phyloP scores from a whole-genome alignment of 1,284 basidiomycete species.

The Filobasidium uniguttulatum region DNA sequence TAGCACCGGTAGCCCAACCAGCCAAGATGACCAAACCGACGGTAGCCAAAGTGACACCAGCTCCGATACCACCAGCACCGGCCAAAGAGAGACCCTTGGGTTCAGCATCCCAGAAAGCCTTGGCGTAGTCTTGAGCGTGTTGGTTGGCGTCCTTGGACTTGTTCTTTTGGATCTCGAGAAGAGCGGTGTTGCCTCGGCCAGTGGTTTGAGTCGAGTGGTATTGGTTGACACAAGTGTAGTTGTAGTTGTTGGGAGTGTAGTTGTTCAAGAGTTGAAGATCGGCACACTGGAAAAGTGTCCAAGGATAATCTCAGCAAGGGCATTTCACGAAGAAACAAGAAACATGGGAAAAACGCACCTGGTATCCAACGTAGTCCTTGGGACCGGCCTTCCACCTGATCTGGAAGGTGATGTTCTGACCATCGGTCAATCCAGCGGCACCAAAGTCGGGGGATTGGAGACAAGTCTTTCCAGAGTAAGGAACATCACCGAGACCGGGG shows the following conservation, averaged over 20 bases:
- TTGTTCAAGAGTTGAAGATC: background rate
- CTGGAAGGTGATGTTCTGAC: slow-evolving; percentile 12
- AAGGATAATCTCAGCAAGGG: no score
- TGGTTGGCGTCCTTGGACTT: background rate
- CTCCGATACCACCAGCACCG: slow-evolving; percentile 7
- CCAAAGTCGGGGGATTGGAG: slow-evolving; percentile 5
- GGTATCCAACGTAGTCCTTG: background rate
- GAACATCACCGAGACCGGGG: background rate
- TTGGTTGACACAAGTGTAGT: background rate
- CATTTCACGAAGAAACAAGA: no score
- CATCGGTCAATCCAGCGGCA: slow-evolving; percentile 4
- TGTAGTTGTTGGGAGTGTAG: background rate
- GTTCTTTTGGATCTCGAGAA: background rate
- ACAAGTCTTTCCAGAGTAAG: slow-evolving; percentile 1
- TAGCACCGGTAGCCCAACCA: background rate
- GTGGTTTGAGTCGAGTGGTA: background rate
- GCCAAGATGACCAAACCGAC: background rate
- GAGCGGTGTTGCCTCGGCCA: background rate
- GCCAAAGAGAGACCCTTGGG: background rate
- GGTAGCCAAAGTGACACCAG: slow-evolving; percentile 7
- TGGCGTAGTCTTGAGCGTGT: background rate
- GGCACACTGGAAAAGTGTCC: slow-evolving; percentile 1
- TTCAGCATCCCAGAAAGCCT: background rate
- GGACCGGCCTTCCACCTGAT: slow-evolving; percentile 11
- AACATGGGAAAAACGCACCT: slow-evolving; percentile 1